These are phyloP conservation scores for Aspergillus vadensis DNA, from an alignment of 2,329 filamentous ascomycete genomes.

Conservation along the genomic window DNA sequence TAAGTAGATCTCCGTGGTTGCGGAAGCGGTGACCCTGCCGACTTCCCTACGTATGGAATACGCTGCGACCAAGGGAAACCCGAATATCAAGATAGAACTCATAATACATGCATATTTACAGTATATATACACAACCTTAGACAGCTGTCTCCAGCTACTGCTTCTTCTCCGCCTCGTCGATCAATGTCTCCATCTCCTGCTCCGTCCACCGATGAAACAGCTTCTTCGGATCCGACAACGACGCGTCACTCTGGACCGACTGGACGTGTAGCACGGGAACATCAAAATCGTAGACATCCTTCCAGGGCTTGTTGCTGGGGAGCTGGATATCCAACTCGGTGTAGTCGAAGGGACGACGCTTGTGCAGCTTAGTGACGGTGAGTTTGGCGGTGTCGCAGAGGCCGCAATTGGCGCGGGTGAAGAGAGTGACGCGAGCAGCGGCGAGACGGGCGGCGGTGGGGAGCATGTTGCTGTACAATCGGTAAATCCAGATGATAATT, in stretches of 20 bases:
- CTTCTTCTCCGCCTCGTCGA: constrained; percentile 51
- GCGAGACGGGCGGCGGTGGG: constrained; percentile 33
- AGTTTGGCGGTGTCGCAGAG: constrained; percentile 64
- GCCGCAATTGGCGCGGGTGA: constrained; percentile 61
- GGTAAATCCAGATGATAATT: neutral
- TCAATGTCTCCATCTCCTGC: constrained; percentile 56
- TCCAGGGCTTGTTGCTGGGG: constrained; percentile 58
- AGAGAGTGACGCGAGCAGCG: constrained; percentile 56
- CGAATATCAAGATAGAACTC: neutral
- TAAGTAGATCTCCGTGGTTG: neutral
- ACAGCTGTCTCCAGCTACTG: neutral
- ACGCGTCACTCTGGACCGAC: constrained; percentile 47
- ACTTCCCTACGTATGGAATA: constrained; percentile 44
- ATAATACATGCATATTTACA: neutral
- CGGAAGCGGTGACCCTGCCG: constrained; percentile 40
- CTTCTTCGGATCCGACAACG: constrained; percentile 62
- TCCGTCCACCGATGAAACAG: constrained; percentile 65
- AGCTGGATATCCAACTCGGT: constrained; percentile 62
- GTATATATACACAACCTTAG: neutral
- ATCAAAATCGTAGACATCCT: constrained; percentile 63
- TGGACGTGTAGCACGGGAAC: constrained; percentile 65
- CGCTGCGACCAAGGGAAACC: constrained; percentile 32
- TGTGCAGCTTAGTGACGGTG: constrained; percentile 56
- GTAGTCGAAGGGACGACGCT: constrained; percentile 57
- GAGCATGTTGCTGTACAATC: constrained; percentile 26